Base-by-base conservation (phyloP, 2,329 filamentous ascomycete genomes). In the Alternaria atra region DNA sequence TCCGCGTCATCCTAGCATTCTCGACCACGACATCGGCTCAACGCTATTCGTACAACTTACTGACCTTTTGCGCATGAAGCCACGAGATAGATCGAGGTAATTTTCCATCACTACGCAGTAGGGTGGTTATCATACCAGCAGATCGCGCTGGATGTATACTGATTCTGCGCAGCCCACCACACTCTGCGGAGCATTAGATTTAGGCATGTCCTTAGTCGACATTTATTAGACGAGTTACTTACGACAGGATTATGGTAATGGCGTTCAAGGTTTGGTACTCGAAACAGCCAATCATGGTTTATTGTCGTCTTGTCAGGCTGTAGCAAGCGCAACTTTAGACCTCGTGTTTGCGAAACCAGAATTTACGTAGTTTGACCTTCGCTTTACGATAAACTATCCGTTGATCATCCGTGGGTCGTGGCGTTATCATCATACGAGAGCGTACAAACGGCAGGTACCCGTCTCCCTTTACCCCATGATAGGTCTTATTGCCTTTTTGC, bases 371-470 rank as follows among this genome's bases (percentile, higher is more conserved):
- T 20, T 37, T 44, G 34, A 20, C 30, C 27, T 30, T 58, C 48
- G 56, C 55, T 62, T 62, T 53, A 62, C 40, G 39, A 52, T 53
- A 29, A 13, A 29, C 25, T 12, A 35, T 37, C 32, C 34, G 46
- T 35, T 50, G 30, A 37, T 37, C 17, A 34, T 32, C 25, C 43
- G 37, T 40, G 40, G 55, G 25, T 46, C 27, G 25, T 29, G 48
- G 39, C 39, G 40, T 47, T 23, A 47, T 39, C n/a, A 55, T 32
- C 34, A 34, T 20, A 27, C 20, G 15, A 34, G 15, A 34, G 37
- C 47, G 54, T 40, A 43, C 54, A 61, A 58, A 48, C 48, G 55
- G 64, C 52, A 69, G 65, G 68, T 66, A 72, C 69, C 69, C 65
- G 64, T 20, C 20, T 20, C 20, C 52, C 51, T 53, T 44, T 47